Evolutionary conservation across 495 filamentous ascomycete genomes (phyloP).

Genomic region (Penicillium lagena): DNA sequence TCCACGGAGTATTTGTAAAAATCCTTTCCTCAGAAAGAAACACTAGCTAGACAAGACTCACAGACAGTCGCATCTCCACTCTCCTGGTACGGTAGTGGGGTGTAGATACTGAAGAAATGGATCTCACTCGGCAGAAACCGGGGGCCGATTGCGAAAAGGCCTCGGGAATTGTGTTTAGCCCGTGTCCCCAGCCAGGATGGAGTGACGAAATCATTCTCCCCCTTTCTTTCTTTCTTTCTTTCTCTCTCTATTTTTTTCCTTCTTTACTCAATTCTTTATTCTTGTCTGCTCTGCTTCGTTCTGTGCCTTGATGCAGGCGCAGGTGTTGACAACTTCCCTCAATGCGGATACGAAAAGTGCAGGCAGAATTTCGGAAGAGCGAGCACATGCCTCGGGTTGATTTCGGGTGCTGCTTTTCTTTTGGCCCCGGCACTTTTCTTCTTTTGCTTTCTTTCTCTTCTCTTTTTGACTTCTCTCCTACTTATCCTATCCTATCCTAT

Average conservation of each 20-base stretch:
- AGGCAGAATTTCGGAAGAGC: no score
- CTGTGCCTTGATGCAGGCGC: not conserved
- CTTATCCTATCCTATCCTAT: not conserved
- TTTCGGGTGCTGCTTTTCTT: no score
- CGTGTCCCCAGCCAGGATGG: not conserved
- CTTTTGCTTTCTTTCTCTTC: not conserved
- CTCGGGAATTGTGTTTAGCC: slow-evolving; percentile 17
- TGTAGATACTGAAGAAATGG: no score
- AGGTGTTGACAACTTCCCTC: no score
- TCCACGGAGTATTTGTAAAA: no score
- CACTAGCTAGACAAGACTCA: no score
- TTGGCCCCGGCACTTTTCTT: no score
- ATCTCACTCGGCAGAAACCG: slow-evolving; percentile 21
- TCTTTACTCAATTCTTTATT: not conserved
- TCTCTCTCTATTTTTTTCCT: slow-evolving; percentile 2
- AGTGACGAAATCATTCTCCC: not conserved
- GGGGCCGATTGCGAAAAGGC: slow-evolving; percentile 9
- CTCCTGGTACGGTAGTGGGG: no score
- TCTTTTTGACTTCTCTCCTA: not conserved
- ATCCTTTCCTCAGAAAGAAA: no score
- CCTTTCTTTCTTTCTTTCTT: not conserved
- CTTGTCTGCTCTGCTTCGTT: not conserved
- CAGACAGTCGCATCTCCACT: no score
- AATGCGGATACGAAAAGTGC: no score
- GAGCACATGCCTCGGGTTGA: no score